phyloP scores from a whole-genome alignment of 1,139 yeast genomes.

The Magnusiomyces tetraspermus region DNA sequence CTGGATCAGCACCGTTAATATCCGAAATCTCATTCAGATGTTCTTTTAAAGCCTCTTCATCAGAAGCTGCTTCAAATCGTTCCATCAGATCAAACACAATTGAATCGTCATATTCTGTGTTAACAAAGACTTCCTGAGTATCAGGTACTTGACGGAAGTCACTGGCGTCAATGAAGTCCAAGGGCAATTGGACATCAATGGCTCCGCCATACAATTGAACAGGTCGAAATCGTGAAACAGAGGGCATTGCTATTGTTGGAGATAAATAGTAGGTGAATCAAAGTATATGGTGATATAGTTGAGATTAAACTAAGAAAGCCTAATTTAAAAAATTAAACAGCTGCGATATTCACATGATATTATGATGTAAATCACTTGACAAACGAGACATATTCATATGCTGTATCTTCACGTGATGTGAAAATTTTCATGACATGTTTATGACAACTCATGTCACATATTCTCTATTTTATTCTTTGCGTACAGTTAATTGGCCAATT shows the following conservation, averaged over 20 bases:
- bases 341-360: no score
- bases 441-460: no score
- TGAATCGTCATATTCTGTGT: slow-evolving; percentile 17
- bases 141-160: slow-evolving; percentile 72
- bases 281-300: no score
- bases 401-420: no score
- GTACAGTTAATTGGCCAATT: background rate
- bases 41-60: slow-evolving; percentile 31
- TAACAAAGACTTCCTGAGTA: slow-evolving; percentile 73
- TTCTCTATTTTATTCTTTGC: background rate
- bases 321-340: no score
- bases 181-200: slow-evolving; percentile 46
- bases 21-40: slow-evolving; percentile 38
- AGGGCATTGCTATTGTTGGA: background rate
- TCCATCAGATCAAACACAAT: slow-evolving; percentile 13
- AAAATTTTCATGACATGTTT: no score
- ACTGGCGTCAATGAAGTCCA: slow-evolving; percentile 59
- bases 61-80: slow-evolving; percentile 21
- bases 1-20: slow-evolving; percentile 27
- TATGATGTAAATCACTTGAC: no score
- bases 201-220: slow-evolving; percentile 68
- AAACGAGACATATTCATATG: no score
- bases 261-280: no score
- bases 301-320: no score
- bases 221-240: background rate